Evolutionary conservation across 257 asterid species (phyloP), one percentile per base, ranked within the genome.

Genomic region (Solanum chilense): DNA sequence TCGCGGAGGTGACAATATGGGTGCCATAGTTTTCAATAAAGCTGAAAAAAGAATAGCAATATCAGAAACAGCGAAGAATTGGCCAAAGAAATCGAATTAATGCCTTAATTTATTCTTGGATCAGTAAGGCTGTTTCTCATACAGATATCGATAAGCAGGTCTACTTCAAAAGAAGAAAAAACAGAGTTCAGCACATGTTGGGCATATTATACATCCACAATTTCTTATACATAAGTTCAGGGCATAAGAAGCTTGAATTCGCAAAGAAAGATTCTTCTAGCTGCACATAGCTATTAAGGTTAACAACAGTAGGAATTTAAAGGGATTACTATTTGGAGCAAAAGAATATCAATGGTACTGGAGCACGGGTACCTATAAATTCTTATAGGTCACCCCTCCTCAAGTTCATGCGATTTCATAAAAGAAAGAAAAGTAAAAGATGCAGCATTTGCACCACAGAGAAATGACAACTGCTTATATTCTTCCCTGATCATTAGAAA

Each of bases 1-100:
- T 96, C 45, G 95, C 98, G 29, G 99, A 97, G 58, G 99, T 96
- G 84, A 96, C 98, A 45, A 97, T 94, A 87, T 97, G 99, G 82
- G 99, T 97, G 84, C 99, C 99, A 42, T 94, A 97, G 91, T 93
- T 97, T 86, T 97, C 99, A 29, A 97, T 97, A 87, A 97, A 97
- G 93, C 99, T 97, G 99, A 87, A 88, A 92, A 71, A 88, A 71
- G 82, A 89, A 86, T 76, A 81, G 62, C 81, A 56, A 86, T 18
- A 87, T 90, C 75, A 92, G 90, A 86, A 86, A 52, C 42, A 37
- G 12, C 41, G 7, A 75, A 49, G 73, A 27, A 47, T 80, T 44
- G 84, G 16, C 9, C 20, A 27, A 77, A 25, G 12, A 25, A 80
- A 37, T 37, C 39, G 39, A 37, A 47, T 16, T 80, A 27, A 80